Evolutionary conservation across 2,329 filamentous ascomycete genomes (phyloP).

Genomic region (Decorospora gaudefroyi): DNA sequence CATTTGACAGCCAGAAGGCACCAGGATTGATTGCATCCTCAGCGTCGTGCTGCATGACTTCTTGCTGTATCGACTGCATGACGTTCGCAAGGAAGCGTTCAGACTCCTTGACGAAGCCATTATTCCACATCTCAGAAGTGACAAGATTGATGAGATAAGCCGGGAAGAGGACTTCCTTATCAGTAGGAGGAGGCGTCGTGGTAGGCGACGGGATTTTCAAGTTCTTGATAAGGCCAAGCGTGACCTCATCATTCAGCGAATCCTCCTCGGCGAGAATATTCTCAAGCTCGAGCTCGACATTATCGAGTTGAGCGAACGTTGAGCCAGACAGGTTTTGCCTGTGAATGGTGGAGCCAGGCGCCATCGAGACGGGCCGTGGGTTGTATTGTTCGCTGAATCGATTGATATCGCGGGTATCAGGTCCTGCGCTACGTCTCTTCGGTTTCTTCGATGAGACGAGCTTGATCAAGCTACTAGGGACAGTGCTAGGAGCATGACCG

Average conservation of each 20-base stretch:
- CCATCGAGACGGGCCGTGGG: constrained; percentile 95
- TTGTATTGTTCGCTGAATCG: constrained; percentile 92
- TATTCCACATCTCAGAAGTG: constrained; percentile 99
- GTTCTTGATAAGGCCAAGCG: constrained; percentile 92
- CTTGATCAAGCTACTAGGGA: constrained; percentile 82
- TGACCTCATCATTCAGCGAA: constrained; percentile 93
- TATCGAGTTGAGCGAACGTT: constrained; percentile 81
- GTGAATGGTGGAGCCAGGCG: constrained; percentile 66
- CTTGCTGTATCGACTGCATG: constrained; percentile 99
- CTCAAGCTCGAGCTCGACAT: constrained; percentile 93
- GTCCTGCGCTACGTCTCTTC: constrained; percentile 88
- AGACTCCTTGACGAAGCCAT: constrained; percentile 98
- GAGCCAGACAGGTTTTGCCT: constrained; percentile 74
- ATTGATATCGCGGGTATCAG: constrained; percentile 82
- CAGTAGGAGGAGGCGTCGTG: constrained; percentile 84
- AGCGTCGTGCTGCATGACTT: constrained; percentile 98
- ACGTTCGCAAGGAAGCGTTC: constrained; percentile 98
- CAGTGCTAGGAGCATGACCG: constrained; percentile 56
- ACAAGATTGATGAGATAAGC: constrained; percentile 99
- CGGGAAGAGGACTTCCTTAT: constrained; percentile 98
- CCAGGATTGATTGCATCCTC: constrained; percentile 97
- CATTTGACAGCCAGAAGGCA: constrained; percentile 98
- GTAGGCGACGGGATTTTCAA: constrained; percentile 92
- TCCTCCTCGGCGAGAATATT: constrained; percentile 93
- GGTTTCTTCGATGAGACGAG: constrained; percentile 96